phyloP scores from a whole-genome alignment of 495 filamentous ascomycete genomes.

The Pyrenula aspistea region DNA sequence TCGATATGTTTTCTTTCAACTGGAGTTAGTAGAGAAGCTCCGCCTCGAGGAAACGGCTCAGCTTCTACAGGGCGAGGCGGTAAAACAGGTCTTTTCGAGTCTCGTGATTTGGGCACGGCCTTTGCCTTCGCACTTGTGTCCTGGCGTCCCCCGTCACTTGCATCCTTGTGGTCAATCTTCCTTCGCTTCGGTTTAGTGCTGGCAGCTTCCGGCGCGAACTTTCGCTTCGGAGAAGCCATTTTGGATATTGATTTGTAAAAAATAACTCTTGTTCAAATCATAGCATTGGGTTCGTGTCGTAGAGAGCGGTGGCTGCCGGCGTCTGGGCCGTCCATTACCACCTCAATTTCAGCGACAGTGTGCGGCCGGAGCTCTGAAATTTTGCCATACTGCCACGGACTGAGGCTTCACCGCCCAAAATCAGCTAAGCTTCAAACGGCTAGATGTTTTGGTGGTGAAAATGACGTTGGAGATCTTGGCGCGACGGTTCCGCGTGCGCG shows the following conservation, averaged over 20 bases:
- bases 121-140: conserved; percentile 8
- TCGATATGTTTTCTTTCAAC: conserved; percentile 94
- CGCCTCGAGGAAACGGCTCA: conserved; percentile 81
- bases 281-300: no score
- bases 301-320: no score
- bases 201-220: conserved; percentile 12
- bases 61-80: conserved; percentile 65
- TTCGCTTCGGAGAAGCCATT: conserved; percentile 41
- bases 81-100: conserved; percentile 27
- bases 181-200: neutral
- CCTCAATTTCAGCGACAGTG: no score
- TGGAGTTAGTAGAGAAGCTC: conserved; percentile 79
- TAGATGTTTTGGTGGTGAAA: neutral
- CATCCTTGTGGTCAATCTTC: conserved; percentile 5
- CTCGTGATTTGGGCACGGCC: conserved; percentile 14
- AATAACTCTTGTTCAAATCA: no score
- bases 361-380: neutral
- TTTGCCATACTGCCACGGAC: neutral
- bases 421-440: neutral
- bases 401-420: neutral
- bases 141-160: conserved; percentile 19
- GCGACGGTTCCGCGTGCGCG: neutral
- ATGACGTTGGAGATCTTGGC: neutral
- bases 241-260: no score
- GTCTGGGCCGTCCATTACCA: no score